Percentiles rank a stretch among this genome's conserved stretches.
phyloP scores from a whole-genome alignment of 2,329 filamentous ascomycete species.

The Leptodontidium sp. region DNA sequence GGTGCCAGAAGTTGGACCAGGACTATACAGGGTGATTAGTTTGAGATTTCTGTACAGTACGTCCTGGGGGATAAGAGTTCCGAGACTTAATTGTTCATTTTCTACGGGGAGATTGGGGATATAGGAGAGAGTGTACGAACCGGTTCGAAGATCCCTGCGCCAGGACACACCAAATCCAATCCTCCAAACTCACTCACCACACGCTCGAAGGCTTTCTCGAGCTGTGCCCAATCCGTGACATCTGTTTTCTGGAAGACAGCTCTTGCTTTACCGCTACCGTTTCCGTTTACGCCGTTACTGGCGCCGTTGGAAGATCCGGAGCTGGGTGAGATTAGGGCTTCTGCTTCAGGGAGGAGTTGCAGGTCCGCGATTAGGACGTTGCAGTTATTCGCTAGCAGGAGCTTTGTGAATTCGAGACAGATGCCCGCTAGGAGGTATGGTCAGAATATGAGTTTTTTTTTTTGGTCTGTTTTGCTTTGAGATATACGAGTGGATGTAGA shows the following conservation, averaged over 20 bases:
- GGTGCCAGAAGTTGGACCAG: constrained; percentile 55
- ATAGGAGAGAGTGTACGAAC: constrained; percentile 45
- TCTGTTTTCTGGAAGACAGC: constrained; percentile 55
- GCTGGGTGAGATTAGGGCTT: constrained; percentile 46
- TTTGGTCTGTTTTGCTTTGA: too few species aligned
- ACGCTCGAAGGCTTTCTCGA: constrained; percentile 48
- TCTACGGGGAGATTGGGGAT: too few species aligned
- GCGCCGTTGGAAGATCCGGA: background rate
- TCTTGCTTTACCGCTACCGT: constrained; percentile 27
- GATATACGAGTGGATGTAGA: background rate
- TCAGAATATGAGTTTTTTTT: background rate
- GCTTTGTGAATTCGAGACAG: constrained; percentile 52
- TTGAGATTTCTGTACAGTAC: too few species aligned
- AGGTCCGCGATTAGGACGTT: constrained; percentile 57
- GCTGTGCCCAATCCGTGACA: constrained; percentile 53
- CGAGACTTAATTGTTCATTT: too few species aligned
- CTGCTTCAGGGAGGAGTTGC: constrained; percentile 45
- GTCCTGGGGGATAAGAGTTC: too few species aligned
- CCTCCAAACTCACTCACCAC: constrained; percentile 48
- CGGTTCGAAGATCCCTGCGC: constrained; percentile 58
- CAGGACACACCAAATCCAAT: constrained; percentile 52
- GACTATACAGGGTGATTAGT: constrained; percentile 20
- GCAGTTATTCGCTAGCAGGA: constrained; percentile 52
- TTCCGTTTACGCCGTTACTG: background rate
- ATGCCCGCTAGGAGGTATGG: constrained; percentile 48